A percentile compares a stretch with the other conserved stretches of the same genome.
Conservation (phyloP, 202 grass and related monocot species). For the Bolboschoenoplectus hybrid region DNA sequence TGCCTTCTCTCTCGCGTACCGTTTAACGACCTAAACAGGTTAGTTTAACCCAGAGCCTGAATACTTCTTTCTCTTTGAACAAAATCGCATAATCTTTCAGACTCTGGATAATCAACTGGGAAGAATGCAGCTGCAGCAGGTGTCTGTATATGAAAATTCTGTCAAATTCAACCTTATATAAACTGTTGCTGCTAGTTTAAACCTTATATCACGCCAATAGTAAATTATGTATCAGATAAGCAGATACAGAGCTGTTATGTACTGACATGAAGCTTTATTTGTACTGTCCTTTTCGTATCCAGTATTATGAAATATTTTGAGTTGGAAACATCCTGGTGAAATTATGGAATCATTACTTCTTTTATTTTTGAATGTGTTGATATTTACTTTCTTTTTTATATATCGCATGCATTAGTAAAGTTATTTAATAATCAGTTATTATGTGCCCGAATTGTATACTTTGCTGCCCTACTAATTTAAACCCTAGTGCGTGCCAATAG, state of each 20-base stretch:
- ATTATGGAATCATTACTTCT: not conserved
- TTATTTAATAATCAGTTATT: not conserved
- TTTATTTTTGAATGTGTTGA: not conserved
- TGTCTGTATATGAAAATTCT: not conserved
- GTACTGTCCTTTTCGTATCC: not conserved
- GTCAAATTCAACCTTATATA: not conserved
- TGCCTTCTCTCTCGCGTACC: not conserved
- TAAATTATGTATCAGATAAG: not conserved
- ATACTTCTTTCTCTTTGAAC: not conserved
- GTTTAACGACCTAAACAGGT: not conserved
- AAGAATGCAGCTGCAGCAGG: not conserved
- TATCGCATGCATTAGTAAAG: not conserved
- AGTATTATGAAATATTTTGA: not conserved
- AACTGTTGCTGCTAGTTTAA: not conserved
- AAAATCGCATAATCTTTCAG: not conserved
- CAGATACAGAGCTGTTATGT: conserved; percentile 2
- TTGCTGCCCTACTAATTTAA: not conserved
- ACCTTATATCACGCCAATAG: not conserved
- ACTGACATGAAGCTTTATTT: not conserved
- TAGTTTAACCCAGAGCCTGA: not conserved
- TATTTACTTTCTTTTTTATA: not conserved
- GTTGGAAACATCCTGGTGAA: not conserved
- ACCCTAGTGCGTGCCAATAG: not conserved
- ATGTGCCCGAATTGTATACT: not conserved
- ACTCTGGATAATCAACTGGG: too few relatives aligned